phyloP scores from a whole-genome alignment of 179 eudicot species.

The Gypsophila paniculata region DNA sequence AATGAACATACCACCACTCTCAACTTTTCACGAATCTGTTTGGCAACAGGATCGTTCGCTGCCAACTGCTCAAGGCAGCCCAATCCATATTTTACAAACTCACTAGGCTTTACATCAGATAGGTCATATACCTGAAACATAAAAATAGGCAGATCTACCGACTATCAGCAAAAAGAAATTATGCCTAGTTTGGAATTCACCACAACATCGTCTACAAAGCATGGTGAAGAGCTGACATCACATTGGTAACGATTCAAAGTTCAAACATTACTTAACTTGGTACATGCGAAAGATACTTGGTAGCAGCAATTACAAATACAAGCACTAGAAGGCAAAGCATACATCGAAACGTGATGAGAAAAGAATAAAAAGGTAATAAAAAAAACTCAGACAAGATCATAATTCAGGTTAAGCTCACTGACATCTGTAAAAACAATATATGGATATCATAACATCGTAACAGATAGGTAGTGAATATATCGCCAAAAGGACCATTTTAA shows the following conservation, averaged over 20 bases:
- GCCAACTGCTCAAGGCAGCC: constrained; percentile 84
- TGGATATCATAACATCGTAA: not conserved
- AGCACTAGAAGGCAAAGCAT: not conserved
- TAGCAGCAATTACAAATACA: not conserved
- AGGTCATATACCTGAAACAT: constrained; percentile 72
- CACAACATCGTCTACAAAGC: not conserved
- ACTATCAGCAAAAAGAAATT: not conserved
- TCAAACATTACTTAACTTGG: not conserved
- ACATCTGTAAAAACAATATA: too few species aligned
- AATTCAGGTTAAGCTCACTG: too few species aligned
- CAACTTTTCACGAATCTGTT: constrained; percentile 62
- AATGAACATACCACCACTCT: constrained; percentile 71
- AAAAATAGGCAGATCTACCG: not conserved
- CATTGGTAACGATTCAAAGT: not conserved
- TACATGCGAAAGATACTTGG: not conserved
- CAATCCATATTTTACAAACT: constrained; percentile 70
- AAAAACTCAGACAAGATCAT: too few species aligned
- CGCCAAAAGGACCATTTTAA: not conserved
- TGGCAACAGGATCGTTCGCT: constrained; percentile 65
- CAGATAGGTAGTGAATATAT: not conserved
- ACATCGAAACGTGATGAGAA: too few species aligned
- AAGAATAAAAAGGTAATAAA: too few species aligned
- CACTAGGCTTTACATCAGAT: constrained; percentile 69
- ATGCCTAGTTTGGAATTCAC: not conserved
- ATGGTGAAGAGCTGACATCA: not conserved